phyloP scores from a whole-genome alignment of 2,329 filamentous ascomycete genomes.

The Epichloe scottii region DNA sequence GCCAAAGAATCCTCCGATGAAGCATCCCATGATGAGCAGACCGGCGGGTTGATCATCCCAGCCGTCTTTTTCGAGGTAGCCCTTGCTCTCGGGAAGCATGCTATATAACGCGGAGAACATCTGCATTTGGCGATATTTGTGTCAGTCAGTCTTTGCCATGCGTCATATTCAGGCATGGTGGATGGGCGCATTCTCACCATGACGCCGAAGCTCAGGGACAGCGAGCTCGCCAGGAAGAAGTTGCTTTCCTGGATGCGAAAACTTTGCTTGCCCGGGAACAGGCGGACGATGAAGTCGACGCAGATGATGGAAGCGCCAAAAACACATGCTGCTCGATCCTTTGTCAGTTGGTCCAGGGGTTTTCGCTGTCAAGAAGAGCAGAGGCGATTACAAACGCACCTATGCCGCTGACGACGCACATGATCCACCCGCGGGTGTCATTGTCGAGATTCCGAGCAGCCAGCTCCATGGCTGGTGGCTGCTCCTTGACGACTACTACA shows the following conservation, averaged over 20 bases:
- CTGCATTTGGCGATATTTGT: slow-evolving; percentile 30
- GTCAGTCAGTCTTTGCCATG: neutral
- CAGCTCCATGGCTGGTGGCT: slow-evolving; percentile 24
- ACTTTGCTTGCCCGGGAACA: slow-evolving; percentile 57
- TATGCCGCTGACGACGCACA: slow-evolving; percentile 70
- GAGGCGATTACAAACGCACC: slow-evolving; percentile 32
- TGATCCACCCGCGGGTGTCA: slow-evolving; percentile 87
- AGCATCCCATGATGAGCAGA: slow-evolving; percentile 55
- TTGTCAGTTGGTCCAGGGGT: slow-evolving; percentile 7
- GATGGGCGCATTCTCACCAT: slow-evolving; percentile 50
- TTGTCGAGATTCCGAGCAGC: slow-evolving; percentile 42
- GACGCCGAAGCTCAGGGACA: slow-evolving; percentile 89
- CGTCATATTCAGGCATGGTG: neutral
- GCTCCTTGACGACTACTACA: neutral
- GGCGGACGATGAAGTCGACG: slow-evolving; percentile 64
- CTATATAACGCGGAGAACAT: slow-evolving; percentile 85
- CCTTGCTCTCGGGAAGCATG: slow-evolving; percentile 80
- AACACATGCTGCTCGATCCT: slow-evolving; percentile 41
- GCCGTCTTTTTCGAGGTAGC: slow-evolving; percentile 59
- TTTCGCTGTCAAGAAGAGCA: neutral
- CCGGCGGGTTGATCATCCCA: slow-evolving; percentile 55
- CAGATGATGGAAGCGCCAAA: slow-evolving; percentile 76
- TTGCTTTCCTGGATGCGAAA: slow-evolving; percentile 88
- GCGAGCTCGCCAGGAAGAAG: slow-evolving; percentile 71
- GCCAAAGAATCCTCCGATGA: slow-evolving; percentile 59